Percentiles rank a stretch among this genome's conserved stretches.
These are phyloP conservation scores for Entophlyctis helioformis DNA, from an alignment of 192 early-diverging fungal species.

Conservation along the genomic window DNA sequence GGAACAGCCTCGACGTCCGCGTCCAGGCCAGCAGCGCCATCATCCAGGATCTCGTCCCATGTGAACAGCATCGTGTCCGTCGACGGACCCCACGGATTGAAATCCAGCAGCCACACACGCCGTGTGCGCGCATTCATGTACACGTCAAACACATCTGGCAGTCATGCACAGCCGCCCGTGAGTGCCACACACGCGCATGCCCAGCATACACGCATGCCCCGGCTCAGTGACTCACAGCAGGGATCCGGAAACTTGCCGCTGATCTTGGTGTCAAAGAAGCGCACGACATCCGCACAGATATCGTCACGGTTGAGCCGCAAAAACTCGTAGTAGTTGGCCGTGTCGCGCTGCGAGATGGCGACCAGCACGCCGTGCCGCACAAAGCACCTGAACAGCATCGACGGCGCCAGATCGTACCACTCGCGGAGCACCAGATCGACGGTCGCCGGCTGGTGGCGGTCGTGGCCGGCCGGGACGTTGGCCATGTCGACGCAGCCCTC, in stretches of 20 bases:
- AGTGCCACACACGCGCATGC: background rate
- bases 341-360: conserved; percentile 77
- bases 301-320: conserved; percentile 46
- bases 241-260: conserved; percentile 46
- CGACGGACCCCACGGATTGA: conserved; percentile 72
- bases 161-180: background rate
- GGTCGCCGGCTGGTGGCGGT: too few relatives aligned
- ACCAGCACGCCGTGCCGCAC: conserved; percentile 57
- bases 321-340: conserved; percentile 68
- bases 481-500: conserved; percentile 45
- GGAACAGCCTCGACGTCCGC: background rate
- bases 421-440: conserved; percentile 63
- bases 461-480: background rate
- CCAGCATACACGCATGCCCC: too few relatives aligned
- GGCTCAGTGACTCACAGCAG: conserved; percentile 62
- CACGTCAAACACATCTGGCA: conserved; percentile 80
- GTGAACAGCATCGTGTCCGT: conserved; percentile 76
- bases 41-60: conserved; percentile 62
- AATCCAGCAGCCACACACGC: conserved; percentile 71
- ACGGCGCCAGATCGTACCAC: conserved; percentile 80
- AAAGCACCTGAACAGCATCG: conserved; percentile 96
- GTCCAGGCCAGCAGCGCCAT: conserved; percentile 8
- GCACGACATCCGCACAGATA: conserved; percentile 38
- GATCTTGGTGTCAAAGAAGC: conserved; percentile 60
- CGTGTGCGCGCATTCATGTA: conserved; percentile 56